phyloP scores from a whole-genome alignment of 805 yeast genomes.

The Helenozyma rhizophorensis region DNA sequence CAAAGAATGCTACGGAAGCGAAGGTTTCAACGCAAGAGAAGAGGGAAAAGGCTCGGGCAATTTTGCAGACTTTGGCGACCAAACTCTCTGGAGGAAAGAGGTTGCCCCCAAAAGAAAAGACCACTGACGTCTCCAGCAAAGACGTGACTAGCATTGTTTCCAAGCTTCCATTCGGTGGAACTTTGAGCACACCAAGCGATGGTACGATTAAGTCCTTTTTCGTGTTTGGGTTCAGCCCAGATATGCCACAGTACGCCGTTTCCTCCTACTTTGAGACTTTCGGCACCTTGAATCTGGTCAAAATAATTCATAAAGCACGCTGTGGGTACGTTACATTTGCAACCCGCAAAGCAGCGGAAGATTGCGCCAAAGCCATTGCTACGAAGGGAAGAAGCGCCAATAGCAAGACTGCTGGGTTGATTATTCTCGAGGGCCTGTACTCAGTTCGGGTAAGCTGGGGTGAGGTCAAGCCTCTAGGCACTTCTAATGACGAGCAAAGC shows the following conservation, averaged over 20 bases:
- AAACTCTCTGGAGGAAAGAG: conserved; percentile 18
- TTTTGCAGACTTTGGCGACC: conserved; percentile 48
- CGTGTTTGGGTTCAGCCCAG: conserved; percentile 67
- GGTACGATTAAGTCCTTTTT: conserved; percentile 54
- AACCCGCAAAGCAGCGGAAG: conserved; percentile 48
- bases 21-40: conserved; percentile 9
- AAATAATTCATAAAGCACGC: conserved; percentile 52
- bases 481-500: conserved; percentile 38
- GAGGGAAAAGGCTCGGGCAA: conserved; percentile 39
- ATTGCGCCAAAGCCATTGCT: conserved; percentile 21
- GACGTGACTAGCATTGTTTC: conserved; percentile 39
- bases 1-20: conserved; percentile 35
- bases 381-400: conserved; percentile 24
- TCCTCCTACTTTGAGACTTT: conserved; percentile 42
- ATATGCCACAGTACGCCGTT: conserved; percentile 60
- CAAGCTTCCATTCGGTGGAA: conserved; percentile 66
- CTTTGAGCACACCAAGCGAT: conserved; percentile 36
- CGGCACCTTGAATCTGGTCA: conserved; percentile 47
- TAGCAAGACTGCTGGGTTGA: conserved; percentile 27
- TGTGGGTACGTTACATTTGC: conserved; percentile 62
- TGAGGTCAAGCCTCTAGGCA: conserved; percentile 39
- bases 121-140: conserved; percentile 39
- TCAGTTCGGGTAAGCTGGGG: conserved; percentile 60
- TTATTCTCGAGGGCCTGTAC: conserved; percentile 26
- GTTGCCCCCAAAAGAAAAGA: conserved; percentile 13